Percentiles rank a stretch among this genome's conserved stretches.
phyloP scores from a whole-genome alignment of 768 basidiomycete genomes.

The Nidularia pulvinata region DNA sequence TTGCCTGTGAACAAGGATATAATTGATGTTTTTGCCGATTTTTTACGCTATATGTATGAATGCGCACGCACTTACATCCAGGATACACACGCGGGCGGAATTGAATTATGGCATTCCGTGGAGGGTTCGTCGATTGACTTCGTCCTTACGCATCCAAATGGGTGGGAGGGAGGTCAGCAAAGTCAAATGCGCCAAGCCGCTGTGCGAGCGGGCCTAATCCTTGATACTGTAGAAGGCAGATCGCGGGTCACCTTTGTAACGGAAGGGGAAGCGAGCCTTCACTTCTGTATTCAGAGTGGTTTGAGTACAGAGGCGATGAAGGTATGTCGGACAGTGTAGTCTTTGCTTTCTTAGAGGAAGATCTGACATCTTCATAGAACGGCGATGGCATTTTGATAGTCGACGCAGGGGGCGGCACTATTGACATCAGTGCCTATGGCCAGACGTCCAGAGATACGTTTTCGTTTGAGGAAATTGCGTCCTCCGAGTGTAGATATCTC shows the following conservation, averaged over 20 bases:
- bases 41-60: slow-evolving; percentile 42
- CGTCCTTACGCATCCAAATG: slow-evolving; percentile 63
- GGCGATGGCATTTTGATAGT: slow-evolving; percentile 50
- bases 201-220: slow-evolving; percentile 47
- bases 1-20: slow-evolving; percentile 41
- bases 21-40: slow-evolving; percentile 46
- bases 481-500: slow-evolving; percentile 36
- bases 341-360: neutral
- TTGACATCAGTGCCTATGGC: slow-evolving; percentile 59
- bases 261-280: slow-evolving; percentile 63
- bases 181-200: slow-evolving; percentile 54
- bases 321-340: slow-evolving; percentile 11
- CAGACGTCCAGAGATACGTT: slow-evolving; percentile 14
- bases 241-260: slow-evolving; percentile 55
- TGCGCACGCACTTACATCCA: slow-evolving; percentile 46
- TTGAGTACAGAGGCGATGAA: slow-evolving; percentile 33
- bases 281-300: slow-evolving; percentile 52
- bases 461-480: slow-evolving; percentile 47
- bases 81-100: slow-evolving; percentile 42
- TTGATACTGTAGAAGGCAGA: slow-evolving; percentile 31
- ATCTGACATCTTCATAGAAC: slow-evolving; percentile 20
- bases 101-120: slow-evolving; percentile 41
- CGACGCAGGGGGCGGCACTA: slow-evolving; percentile 65
- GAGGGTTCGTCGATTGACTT: slow-evolving; percentile 42
- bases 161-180: slow-evolving; percentile 65